Evolutionary conservation across 176 grass and related monocot genomes (phyloP).

Genomic region (Cenchrus fungigraminus): DNA sequence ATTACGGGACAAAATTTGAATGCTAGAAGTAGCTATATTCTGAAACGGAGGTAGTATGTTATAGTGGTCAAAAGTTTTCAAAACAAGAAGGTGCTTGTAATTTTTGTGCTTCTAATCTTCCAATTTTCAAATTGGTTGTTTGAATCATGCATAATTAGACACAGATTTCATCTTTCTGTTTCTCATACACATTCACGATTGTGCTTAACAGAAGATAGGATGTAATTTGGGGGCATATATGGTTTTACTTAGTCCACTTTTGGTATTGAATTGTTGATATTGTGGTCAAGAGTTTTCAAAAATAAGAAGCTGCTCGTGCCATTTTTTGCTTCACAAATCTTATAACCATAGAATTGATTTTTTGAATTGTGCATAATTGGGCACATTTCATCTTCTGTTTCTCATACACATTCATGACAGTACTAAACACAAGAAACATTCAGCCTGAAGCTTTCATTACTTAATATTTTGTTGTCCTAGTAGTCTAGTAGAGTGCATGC

Average conservation of each 20-base stretch:
- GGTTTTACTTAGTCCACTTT: too few relatives aligned
- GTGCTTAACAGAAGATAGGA: too few relatives aligned
- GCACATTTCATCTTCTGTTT: neutral
- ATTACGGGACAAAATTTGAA: too few relatives aligned
- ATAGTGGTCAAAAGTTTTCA: neutral
- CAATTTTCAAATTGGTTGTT: neutral
- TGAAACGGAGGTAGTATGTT: too few relatives aligned
- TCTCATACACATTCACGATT: neutral
- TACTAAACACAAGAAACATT: constrained; percentile 15
- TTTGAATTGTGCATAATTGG: neutral
- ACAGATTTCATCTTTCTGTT: neutral
- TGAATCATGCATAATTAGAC: neutral
- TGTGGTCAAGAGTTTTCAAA: neutral
- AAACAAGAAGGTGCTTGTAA: neutral
- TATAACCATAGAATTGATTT: neutral
- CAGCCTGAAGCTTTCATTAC: neutral
- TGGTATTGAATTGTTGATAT: neutral
- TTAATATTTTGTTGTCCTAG: constrained; percentile 2
- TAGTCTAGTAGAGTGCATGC: neutral
- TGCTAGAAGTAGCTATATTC: too few relatives aligned
- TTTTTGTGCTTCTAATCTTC: neutral
- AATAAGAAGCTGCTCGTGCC: neutral
- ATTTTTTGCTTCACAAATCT: neutral
- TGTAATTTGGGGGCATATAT: too few relatives aligned
- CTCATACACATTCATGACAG: neutral